A percentile compares a stretch with the other conserved stretches of the same genome.
Conservation (phyloP, 2,329 filamentous ascomycete species). For the Diaporthe sp. region DNA sequence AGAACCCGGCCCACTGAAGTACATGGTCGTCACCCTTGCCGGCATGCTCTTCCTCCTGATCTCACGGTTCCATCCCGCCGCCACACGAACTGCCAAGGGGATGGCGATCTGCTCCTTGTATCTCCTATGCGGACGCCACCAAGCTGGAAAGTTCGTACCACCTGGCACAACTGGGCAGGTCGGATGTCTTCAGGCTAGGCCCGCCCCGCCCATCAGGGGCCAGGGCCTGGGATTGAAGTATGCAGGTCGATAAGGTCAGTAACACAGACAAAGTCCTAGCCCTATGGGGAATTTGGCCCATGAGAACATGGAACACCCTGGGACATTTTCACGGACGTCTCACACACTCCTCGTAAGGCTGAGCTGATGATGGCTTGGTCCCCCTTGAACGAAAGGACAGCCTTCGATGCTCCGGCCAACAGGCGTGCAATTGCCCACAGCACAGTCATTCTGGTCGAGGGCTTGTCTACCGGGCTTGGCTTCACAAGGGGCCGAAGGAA, state of each 20-base stretch:
- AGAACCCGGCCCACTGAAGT: slow-evolving; percentile 6
- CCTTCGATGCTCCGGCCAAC: background rate
- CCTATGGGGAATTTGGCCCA: slow-evolving; percentile 15
- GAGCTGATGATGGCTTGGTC: background rate
- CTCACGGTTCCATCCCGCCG: slow-evolving; percentile 37
- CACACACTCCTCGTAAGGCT: slow-evolving; percentile 25
- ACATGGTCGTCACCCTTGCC: slow-evolving; percentile 20
- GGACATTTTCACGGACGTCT: slow-evolving; percentile 5
- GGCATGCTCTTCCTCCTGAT: slow-evolving; percentile 2
- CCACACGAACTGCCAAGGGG: slow-evolving; percentile 33
- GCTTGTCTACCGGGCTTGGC: slow-evolving; percentile 11
- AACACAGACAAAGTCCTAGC: slow-evolving; percentile 20
- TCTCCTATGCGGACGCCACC: slow-evolving; percentile 30
- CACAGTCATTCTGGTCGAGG: slow-evolving; percentile 3
- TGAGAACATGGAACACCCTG: slow-evolving; percentile 9
- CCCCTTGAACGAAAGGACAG: background rate
- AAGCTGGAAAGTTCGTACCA: slow-evolving; percentile 21
- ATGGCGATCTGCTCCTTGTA: slow-evolving; percentile 23
- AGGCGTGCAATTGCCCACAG: background rate
- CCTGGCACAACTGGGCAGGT: slow-evolving; percentile 33
- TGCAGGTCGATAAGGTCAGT: slow-evolving; percentile 17
- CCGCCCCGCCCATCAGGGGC: slow-evolving; percentile 17
- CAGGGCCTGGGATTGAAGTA: background rate
- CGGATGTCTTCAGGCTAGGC: slow-evolving; percentile 22
- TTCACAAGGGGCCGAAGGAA: slow-evolving; percentile 4